Evolutionary conservation across 768 basidiomycete species (phyloP).

Genomic region (Lentinus tigrinus): DNA sequence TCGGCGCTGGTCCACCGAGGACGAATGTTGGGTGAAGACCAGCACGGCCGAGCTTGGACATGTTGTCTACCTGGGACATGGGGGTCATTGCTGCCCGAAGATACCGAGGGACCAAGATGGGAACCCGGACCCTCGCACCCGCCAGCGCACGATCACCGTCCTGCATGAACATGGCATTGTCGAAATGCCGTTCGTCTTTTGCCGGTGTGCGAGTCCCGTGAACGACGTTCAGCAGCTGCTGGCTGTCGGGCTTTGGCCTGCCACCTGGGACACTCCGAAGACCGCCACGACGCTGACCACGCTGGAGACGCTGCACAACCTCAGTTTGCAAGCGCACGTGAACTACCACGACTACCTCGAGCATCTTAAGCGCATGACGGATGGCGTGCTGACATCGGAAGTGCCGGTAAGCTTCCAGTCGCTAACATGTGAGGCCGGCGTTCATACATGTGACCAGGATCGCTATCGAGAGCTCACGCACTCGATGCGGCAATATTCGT

Average conservation of each 20-base stretch:
- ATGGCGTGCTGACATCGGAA: background rate
- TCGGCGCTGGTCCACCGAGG: too few relatives aligned
- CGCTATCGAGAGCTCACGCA: conserved; percentile 1
- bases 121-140: too few relatives aligned
- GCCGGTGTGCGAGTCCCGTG: background rate
- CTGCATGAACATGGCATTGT: background rate
- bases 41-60: too few relatives aligned
- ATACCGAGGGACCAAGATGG: too few relatives aligned
- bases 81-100: too few relatives aligned
- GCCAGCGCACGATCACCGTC: background rate
- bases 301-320: background rate
- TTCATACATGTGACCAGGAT: background rate
- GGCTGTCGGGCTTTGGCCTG: background rate
- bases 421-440: too few relatives aligned
- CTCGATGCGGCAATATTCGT: background rate
- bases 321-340: background rate
- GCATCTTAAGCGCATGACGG: background rate
- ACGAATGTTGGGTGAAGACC: too few relatives aligned
- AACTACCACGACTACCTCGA: background rate
- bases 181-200: background rate
- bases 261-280: background rate
- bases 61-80: too few relatives aligned
- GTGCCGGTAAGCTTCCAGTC: background rate
- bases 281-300: background rate
- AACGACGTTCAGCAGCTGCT: background rate